These are phyloP conservation scores for Seminavis robusta DNA, from an alignment of 108 stramenopile species.

Conservation along the genomic window DNA sequence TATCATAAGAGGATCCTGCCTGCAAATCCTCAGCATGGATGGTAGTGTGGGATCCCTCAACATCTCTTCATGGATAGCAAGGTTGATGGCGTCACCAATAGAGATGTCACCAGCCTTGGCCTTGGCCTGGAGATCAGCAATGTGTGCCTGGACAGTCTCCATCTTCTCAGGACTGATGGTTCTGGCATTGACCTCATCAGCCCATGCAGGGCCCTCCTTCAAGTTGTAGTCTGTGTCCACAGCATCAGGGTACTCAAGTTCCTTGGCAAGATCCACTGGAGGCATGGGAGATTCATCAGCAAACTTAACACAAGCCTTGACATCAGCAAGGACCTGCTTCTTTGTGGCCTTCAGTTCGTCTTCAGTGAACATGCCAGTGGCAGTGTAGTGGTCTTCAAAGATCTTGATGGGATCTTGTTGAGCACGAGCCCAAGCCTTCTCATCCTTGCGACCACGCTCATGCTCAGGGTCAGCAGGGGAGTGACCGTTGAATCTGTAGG, in stretches of 20 bases:
- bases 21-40: slow-evolving; percentile 99
- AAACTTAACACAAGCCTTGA: slow-evolving; percentile 92
- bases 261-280: slow-evolving; percentile 92
- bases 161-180: slow-evolving; percentile 77
- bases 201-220: slow-evolving; percentile 70
- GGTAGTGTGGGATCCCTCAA: slow-evolving; percentile 97
- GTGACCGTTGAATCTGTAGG: slow-evolving; percentile 97
- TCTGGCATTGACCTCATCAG: slow-evolving; percentile 82
- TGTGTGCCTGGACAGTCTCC: slow-evolving; percentile 72
- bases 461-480: slow-evolving; percentile 98
- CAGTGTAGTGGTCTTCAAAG: slow-evolving; percentile 85
- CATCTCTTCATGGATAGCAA: slow-evolving; percentile 99
- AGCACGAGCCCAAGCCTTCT: slow-evolving; percentile 95
- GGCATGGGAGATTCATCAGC: slow-evolving; percentile 92
- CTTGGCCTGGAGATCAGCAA: slow-evolving; percentile 70
- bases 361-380: slow-evolving; percentile 73
- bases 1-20: slow-evolving; percentile 96
- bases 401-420: slow-evolving; percentile 94
- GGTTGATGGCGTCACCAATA: slow-evolving; percentile 98
- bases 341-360: slow-evolving; percentile 86
- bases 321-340: slow-evolving; percentile 75
- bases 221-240: slow-evolving; percentile 95
- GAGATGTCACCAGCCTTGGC: slow-evolving; percentile 89
- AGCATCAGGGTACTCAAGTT: slow-evolving; percentile 96
- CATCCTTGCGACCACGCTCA: slow-evolving; percentile 97